Conservation (phyloP, 2,329 filamentous ascomycete genomes). For the Byssothecium circinans region DNA sequence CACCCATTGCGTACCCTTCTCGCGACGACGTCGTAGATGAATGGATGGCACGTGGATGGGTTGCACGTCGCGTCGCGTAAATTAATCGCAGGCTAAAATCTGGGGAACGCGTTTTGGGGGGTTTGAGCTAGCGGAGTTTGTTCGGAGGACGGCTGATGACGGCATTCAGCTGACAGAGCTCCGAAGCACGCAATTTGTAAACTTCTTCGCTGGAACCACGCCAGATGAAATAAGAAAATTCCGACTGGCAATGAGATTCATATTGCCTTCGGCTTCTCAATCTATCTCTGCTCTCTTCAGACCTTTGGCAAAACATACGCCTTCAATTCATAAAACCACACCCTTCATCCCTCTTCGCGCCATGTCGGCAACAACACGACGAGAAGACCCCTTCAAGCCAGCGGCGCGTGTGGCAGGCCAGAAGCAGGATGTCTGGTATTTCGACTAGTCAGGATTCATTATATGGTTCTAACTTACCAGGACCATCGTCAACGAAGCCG, state of each 20-base stretch:
- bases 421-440: conserved; percentile 62
- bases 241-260: conserved; percentile 12
- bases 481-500: conserved; percentile 70
- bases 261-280: conserved; percentile 11
- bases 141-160: conserved; percentile 33
- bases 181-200: conserved; percentile 32
- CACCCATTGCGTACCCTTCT: conserved; percentile 32
- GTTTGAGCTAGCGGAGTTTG: conserved; percentile 17
- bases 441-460: neutral
- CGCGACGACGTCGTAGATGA: conserved; percentile 3
- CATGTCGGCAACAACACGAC: conserved; percentile 40
- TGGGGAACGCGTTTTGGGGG: conserved; percentile 11
- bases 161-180: conserved; percentile 27
- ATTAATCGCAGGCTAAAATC: conserved; percentile 12
- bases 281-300: neutral
- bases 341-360: conserved; percentile 26
- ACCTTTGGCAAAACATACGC: neutral
- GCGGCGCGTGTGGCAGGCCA: conserved; percentile 57
- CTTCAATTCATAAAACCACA: conserved; percentile 5
- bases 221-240: neutral
- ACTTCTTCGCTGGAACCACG: neutral
- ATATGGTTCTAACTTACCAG: conserved; percentile 33
- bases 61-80: conserved; percentile 23
- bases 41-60: conserved; percentile 11
- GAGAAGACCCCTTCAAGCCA: conserved; percentile 54